Conservation (phyloP, 371 early-diverging fungal genomes). For the Rhizopus microsporus region DNA sequence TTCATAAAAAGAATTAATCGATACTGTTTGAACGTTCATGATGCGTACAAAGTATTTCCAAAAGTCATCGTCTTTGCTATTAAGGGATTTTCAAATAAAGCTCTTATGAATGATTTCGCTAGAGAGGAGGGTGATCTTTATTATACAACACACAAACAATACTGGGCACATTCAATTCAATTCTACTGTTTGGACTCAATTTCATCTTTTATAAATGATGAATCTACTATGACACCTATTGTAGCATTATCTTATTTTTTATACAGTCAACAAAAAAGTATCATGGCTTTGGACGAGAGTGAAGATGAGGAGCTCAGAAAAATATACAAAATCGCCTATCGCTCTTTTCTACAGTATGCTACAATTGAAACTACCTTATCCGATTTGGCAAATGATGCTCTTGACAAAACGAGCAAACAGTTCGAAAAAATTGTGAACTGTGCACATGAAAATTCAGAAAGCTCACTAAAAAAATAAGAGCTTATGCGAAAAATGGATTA, state of each 20-base stretch:
- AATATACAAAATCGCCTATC: constrained; percentile 13
- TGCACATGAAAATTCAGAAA: constrained; percentile 14
- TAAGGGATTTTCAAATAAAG: constrained; percentile 10
- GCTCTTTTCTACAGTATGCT: constrained; percentile 5
- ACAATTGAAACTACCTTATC: constrained; percentile 8
- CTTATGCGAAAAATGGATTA: constrained; percentile 9
- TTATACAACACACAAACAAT: constrained; percentile 8
- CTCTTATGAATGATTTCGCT: constrained; percentile 5
- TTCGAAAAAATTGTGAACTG: constrained; percentile 13
- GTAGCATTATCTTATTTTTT: constrained; percentile 12
- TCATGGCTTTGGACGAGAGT: constrained; percentile 9
- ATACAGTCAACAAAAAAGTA: constrained; percentile 12
- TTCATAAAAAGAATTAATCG: constrained; percentile 12
- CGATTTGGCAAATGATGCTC: constrained; percentile 10
- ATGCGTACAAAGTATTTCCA: constrained; percentile 8
- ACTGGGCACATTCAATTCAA: constrained; percentile 9
- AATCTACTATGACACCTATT: constrained; percentile 13
- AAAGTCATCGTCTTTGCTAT: constrained; percentile 9
- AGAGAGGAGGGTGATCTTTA: constrained; percentile 5
- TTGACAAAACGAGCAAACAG: constrained; percentile 7
- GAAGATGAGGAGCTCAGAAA: constrained; percentile 13
- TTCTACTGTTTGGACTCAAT: constrained; percentile 7
- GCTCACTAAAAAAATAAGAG: constrained; percentile 11
- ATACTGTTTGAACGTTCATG: constrained; percentile 12
- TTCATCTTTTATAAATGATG: constrained; percentile 10